Percentiles rank a stretch among this genome's conserved stretches.
phyloP scores from a whole-genome alignment of 331 rosid species.

The Erythrophleum ivorense region DNA sequence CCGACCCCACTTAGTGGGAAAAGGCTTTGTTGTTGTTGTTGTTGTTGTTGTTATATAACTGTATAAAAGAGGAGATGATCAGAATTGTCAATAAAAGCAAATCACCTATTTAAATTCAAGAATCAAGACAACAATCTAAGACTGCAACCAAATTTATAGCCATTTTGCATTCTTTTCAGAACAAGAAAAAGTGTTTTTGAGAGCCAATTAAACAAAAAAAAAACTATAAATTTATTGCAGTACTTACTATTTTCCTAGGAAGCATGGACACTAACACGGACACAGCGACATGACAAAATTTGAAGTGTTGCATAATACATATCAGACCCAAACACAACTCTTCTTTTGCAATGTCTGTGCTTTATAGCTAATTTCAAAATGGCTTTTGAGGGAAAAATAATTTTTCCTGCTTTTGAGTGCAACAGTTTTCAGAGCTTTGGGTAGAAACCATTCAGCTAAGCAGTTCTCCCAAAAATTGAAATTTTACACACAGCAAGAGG shows the following conservation, averaged over 20 bases:
- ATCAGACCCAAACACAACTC: too few species aligned
- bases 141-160: not conserved
- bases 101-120: not conserved
- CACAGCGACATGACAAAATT: too few species aligned
- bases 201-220: too few species aligned
- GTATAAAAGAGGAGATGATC: not conserved
- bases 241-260: too few species aligned
- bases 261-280: too few species aligned
- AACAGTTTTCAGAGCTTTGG: not conserved
- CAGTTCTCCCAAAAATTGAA: constrained; percentile 4
- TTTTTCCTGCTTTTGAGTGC: not conserved
- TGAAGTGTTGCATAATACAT: too few species aligned
- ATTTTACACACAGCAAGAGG: not conserved
- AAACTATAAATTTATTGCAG: not conserved
- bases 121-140: too few species aligned
- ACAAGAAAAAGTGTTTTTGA: too few species aligned
- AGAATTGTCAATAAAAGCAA: not conserved
- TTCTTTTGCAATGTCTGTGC: too few species aligned
- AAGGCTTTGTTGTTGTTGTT: too few species aligned
- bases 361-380: not conserved
- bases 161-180: not conserved
- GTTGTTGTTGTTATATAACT: too few species aligned
- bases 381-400: not conserved
- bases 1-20: too few species aligned
- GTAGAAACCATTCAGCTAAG: not conserved